Evolutionary conservation across 2,329 filamentous ascomycete species (phyloP), one percentile per base, ranked within the genome.

Genomic region (Lecanosticta acicola): DNA sequence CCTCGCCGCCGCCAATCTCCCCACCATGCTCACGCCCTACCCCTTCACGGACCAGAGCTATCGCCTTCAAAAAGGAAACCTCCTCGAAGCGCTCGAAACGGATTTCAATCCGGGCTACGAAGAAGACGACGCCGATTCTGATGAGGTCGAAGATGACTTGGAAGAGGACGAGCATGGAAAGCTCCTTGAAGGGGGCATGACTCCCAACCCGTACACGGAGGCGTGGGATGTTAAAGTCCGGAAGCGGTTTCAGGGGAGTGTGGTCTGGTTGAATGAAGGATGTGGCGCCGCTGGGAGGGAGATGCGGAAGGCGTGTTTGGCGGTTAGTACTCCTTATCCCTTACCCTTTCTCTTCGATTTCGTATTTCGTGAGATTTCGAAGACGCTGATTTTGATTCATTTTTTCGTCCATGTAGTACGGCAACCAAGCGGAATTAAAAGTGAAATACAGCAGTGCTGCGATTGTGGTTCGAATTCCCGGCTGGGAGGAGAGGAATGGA

Each of bases 341-440:
- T 7, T 7, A 29, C 24, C 24, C 24, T 14, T 35, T 35, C 14
- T 17, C 13, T 35, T 35, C 24, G 24, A 29, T 29, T 5, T 29
- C 11, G 24, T 5, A 11, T 5, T 29, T 29, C 11, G 24, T 7
- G 24, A 11, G 24, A 29, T 35, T n/a, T 35, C 14, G 14, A 4
- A 32, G 8, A 32, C 26, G 24, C 5, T 29, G 39, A 41, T 13
- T 33, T 13, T n/a, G 33, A 35, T n/a, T 32, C 8, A 32, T 32
- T 8, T 32, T 8, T 32, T 8, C n/a, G n/a, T 32, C 13, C 9
- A 11, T 33, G 7, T 29, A 51, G 54, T 54, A 54, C 34, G 54
- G 54, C 10, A 56, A 54, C 34, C 20, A 56, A 29, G 54, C 54
- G 3, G 45, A 49, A 41, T 20, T 54, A 32, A 41, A 32, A 24